Evolutionary conservation across 352 stramenopile genomes (phyloP), one percentile per base, ranked within the genome.

Genomic region (Plasmopara viticola): DNA sequence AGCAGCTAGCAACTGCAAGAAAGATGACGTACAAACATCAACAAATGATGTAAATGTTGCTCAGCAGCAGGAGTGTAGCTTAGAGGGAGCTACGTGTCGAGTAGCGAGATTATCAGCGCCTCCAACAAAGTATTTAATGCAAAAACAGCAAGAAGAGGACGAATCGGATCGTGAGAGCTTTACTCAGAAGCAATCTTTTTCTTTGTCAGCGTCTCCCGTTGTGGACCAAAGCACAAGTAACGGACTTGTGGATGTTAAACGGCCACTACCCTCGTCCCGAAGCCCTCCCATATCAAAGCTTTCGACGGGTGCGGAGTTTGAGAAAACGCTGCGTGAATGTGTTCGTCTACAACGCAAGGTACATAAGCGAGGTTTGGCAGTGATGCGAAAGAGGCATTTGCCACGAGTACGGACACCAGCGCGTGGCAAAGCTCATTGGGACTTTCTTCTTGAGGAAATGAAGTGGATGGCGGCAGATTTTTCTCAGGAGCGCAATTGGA

Each of bases 381-480:
- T 78, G 44, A 88, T 73, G 9, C 55, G 79, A 5, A 93, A 93
- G 56, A 70, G 82, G 2, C 82, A 93, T 44, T 54, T 95, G 35
- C 81, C 78, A 6, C 69, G 79, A 28, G 40, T 90, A 13, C 48
- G 65, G 13, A 80, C 70, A 9, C 81, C 84, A 17, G 31, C 46
- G 14, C 78, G 80, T 12, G 48, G 55, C 4, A 84, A 86, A 41
- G 76, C 79, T 29, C 90, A 98, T 41, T 98, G 92, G 93, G 95
- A 99, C 58, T 85, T 74, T 41, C 41, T 98, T 6, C 63, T 98
- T 7, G 84, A 98, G 33, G 96, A 99, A 68, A 98, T 98, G 96
- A 72, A 81, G 56, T 98, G 95, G 91, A 89, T 98, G 77, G 88
- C 95, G 20, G 89, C 82, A 5, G 96, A 99, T 76, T 98, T 98